Evolutionary conservation across 805 yeast species (phyloP), one percentile per base, ranked within the genome.

Genomic region (Nakazawaea holstii): DNA sequence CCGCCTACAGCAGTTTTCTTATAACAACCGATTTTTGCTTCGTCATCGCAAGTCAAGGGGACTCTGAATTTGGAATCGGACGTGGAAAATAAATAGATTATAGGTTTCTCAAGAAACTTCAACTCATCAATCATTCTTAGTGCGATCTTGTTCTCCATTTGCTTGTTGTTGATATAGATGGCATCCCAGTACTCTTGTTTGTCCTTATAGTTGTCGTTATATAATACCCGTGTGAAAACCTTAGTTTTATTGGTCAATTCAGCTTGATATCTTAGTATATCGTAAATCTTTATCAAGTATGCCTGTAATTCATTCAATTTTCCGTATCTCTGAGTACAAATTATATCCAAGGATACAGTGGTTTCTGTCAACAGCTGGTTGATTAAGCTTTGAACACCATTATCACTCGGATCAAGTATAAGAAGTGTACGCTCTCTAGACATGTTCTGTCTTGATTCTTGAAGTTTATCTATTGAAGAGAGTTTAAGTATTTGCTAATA

Each of bases 1-100:
- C 99, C 99, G 0, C 99, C 99, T 1, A 92, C 82, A 0, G 96
- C 92, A 27, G 63, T 56, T 5, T 72, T 70, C 14, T 53, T 49
- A 49, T 65, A 71, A 3, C 53, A 46, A 8, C 60, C 55, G 20
- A 13, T 26, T 3, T 32, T 29, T 9, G 45, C 35, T 14, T 42
- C 39, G 26, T 33, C 39, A 6, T 35, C 38, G n/a, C 35, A 27
- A 11, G 33, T 42, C n/a, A 27, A 9, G 5, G 31, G 14, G 8
- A 33, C 4, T 5, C 27, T 17, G 38, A 28, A 26, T 35, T 44
- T 42, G 8, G 41, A 33, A 26, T 26, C 17, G 24, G 41, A 40
- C 1, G 46, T 32, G 8, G 49, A 29, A 15, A 42, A 40, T 3
- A 49, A 32, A 17, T 46, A 46, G 8, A 29, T 35, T 17, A 46